A percentile compares a stretch with the other conserved stretches of the same genome.
phyloP scores from a whole-genome alignment of 768 basidiomycete genomes.

The Obba rivulosa region DNA sequence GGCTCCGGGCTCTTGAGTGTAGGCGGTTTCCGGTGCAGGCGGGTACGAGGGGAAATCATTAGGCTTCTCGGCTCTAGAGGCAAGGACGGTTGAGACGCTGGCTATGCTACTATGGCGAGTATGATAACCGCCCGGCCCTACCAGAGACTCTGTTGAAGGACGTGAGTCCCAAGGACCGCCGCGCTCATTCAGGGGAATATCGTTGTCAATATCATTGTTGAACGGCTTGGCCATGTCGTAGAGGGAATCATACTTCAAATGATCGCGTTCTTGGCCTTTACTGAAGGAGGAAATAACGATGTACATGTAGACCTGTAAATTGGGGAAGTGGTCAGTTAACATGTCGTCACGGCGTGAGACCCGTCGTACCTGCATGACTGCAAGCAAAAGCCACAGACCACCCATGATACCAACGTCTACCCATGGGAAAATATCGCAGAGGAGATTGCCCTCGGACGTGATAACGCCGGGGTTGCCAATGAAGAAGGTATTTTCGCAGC shows the following conservation, averaged over 20 bases:
- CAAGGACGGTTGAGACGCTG: constrained; percentile 52
- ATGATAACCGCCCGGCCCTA: constrained; percentile 33
- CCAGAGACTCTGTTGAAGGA: constrained; percentile 38
- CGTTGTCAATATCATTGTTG: constrained; percentile 51
- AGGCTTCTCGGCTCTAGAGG: constrained; percentile 31
- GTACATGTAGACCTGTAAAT: constrained; percentile 42
- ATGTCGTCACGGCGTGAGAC: constrained; percentile 1
- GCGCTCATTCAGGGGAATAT: constrained; percentile 62
- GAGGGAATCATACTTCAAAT: constrained; percentile 72
- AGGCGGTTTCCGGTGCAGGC: constrained; percentile 24
- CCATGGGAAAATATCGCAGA: constrained; percentile 92
- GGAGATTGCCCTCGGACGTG: constrained; percentile 51
- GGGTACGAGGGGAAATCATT: constrained; percentile 17
- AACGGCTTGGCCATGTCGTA: constrained; percentile 53
- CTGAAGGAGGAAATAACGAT: constrained; percentile 60
- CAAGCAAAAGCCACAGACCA: constrained; percentile 77
- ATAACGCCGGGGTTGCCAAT: constrained; percentile 27
- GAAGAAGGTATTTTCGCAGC: constrained; percentile 63
- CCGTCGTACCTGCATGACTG: constrained; percentile 67
- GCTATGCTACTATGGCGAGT: constrained; percentile 47
- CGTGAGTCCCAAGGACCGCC: constrained; percentile 69
- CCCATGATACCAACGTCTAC: constrained; percentile 90
- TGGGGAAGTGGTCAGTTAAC: constrained; percentile 29
- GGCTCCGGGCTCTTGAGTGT: constrained; percentile 35
- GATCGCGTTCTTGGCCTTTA: constrained; percentile 69